These are phyloP conservation scores for Naematelia aurantialba DNA, from an alignment of 768 basidiomycete genomes.

Conservation along the genomic window DNA sequence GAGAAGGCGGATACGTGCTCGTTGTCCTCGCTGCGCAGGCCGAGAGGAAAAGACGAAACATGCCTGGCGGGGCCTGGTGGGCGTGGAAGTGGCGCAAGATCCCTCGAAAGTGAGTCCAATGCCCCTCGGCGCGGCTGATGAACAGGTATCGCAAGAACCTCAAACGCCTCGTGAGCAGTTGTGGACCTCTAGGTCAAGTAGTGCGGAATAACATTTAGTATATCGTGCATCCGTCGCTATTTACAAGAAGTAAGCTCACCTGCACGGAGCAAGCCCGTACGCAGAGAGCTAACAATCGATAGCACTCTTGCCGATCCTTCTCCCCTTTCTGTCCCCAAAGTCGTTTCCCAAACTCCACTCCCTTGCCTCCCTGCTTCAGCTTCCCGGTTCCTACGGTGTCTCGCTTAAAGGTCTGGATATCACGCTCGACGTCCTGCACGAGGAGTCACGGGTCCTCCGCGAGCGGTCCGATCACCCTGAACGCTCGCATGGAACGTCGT, in stretches of 20 bases:
- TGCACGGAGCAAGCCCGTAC: not conserved
- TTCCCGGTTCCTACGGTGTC: conserved; percentile 15
- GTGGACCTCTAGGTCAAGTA: not conserved
- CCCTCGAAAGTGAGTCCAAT: conserved; percentile 25
- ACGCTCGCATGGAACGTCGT: not conserved
- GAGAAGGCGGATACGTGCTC: conserved; percentile 27
- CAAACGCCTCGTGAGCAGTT: conserved; percentile 26
- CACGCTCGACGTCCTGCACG: conserved; percentile 15
- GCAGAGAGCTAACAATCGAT: not conserved
- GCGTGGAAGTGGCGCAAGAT: conserved; percentile 26
- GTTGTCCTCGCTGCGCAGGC: conserved; percentile 26
- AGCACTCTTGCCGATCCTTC: conserved; percentile 29
- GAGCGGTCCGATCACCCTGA: conserved; percentile 9
- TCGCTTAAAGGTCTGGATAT: conserved; percentile 25
- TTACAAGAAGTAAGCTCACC: conserved; percentile 28
- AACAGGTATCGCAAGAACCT: conserved; percentile 34
- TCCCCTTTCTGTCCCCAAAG: conserved; percentile 39
- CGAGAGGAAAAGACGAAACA: conserved; percentile 10
- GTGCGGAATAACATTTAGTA: conserved; percentile 19
- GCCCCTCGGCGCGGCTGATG: not conserved
- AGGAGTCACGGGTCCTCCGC: conserved; percentile 21
- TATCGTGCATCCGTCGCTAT: conserved; percentile 36
- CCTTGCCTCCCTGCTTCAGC: conserved; percentile 20
- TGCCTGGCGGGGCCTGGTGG: conserved; percentile 30
- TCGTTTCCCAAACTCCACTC: conserved; percentile 37